Conservation (phyloP, 345 rosid species). For the Bretschneidera sinensis region DNA sequence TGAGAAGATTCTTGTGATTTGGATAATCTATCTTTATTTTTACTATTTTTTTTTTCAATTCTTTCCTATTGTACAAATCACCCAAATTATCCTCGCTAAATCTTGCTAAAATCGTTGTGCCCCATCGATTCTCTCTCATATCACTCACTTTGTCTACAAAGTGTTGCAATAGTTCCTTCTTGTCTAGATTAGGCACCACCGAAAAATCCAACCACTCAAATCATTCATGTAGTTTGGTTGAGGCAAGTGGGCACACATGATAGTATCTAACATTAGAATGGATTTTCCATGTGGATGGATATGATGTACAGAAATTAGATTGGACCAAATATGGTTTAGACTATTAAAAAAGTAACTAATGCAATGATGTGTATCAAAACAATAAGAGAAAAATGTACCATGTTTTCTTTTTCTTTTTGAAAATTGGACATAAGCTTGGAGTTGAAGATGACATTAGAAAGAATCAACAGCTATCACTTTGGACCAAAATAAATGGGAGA, state of each 20-base stretch:
- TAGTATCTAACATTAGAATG: constrained; percentile 24
- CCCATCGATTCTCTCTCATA: constrained; percentile 19
- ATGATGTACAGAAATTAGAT: constrained; percentile 24
- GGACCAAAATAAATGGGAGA: constrained; percentile 44
- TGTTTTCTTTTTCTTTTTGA: constrained; percentile 29
- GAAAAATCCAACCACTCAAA: constrained; percentile 45
- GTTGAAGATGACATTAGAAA: constrained; percentile 31
- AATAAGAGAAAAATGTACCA: constrained; percentile 25
- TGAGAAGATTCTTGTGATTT: too few relatives aligned
- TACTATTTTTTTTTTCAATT: too few relatives aligned
- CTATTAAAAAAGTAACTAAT: constrained; percentile 23
- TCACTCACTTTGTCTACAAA: constrained; percentile 21
- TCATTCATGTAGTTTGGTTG: constrained; percentile 46
- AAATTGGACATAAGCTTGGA: constrained; percentile 34
- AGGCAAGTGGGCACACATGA: constrained; percentile 47
- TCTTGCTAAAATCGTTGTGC: too few relatives aligned
- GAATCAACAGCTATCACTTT: constrained; percentile 29
- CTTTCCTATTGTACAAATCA: constrained; percentile 12
- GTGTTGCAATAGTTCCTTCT: constrained; percentile 28
- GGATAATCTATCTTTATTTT: too few relatives aligned
- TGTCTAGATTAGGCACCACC: constrained; percentile 46
- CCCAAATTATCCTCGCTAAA: constrained; percentile 26
- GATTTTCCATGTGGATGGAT: constrained; percentile 39
- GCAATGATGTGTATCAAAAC: constrained; percentile 37
- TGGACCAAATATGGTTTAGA: constrained; percentile 39